Conservation (phyloP, 768 basidiomycete species). For the Butyriboletus loyo region DNA sequence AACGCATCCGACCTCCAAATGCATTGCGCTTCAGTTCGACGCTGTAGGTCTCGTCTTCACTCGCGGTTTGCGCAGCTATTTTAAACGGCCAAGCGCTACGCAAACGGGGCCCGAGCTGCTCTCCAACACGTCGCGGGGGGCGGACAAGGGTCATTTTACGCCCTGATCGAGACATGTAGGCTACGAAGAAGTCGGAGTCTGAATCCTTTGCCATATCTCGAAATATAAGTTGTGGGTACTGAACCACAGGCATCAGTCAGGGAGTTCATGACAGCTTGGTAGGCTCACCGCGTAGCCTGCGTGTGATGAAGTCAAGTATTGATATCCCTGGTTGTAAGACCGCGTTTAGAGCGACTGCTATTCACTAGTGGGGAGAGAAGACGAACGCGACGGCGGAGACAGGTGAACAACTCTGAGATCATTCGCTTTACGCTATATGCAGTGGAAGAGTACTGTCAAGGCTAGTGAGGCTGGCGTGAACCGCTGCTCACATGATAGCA, state of each 20-base stretch:
- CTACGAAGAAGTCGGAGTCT: conserved; percentile 59
- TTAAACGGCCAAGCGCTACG: conserved; percentile 42
- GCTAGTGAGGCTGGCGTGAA: not conserved
- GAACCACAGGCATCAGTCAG: conserved; percentile 14
- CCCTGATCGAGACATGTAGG: conserved; percentile 60
- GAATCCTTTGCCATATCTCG: conserved; percentile 47
- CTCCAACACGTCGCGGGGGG: conserved; percentile 37
- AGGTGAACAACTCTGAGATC: conserved; percentile 55
- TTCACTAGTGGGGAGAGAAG: conserved; percentile 3
- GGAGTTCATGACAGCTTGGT: conserved; percentile 10
- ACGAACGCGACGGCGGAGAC: conserved; percentile 58
- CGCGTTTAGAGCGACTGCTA: conserved; percentile 6
- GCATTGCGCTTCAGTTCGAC: conserved; percentile 51
- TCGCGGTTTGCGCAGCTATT: conserved; percentile 40
- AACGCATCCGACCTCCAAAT: conserved; percentile 30
- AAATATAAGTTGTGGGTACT: conserved; percentile 70
- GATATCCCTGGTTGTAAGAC: conserved; percentile 53
- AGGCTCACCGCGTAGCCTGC: conserved; percentile 47
- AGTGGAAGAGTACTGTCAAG: conserved; percentile 20
- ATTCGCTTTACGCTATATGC: conserved; percentile 58
- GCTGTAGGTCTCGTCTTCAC: conserved; percentile 50
- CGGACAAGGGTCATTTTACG: conserved; percentile 48
- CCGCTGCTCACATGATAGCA: conserved; percentile 44
- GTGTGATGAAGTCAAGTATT: conserved; percentile 64
- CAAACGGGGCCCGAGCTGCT: conserved; percentile 38